phyloP scores from a whole-genome alignment of 148 eudicot genomes.

The Hydrangea macrophylla region DNA sequence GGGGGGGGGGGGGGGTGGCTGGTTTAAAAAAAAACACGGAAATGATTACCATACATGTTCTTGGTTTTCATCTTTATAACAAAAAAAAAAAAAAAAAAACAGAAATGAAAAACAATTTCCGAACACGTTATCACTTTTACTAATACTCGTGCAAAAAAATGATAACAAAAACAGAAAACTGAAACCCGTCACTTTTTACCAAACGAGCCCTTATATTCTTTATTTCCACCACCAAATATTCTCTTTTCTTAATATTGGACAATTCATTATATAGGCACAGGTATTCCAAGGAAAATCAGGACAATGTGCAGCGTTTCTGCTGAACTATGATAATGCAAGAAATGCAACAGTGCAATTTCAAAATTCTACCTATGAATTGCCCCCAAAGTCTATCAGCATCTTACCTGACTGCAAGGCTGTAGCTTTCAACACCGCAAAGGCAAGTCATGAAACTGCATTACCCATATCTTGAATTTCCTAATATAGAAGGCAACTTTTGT shows the following conservation, averaged over 20 bases:
- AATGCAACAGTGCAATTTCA: constrained; percentile 31
- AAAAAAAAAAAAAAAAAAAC: too few relatives aligned
- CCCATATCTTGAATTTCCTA: background rate
- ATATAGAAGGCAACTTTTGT: background rate
- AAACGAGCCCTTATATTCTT: background rate
- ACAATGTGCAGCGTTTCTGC: constrained; percentile 45
- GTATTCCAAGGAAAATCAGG: constrained; percentile 37
- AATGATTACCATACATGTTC: too few relatives aligned
- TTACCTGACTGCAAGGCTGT: constrained; percentile 40
- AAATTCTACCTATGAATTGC: constrained; percentile 38
- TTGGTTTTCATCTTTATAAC: too few relatives aligned
- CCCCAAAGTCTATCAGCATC: constrained; percentile 48
- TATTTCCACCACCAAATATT: background rate
- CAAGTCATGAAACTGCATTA: constrained; percentile 1
- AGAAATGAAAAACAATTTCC: too few relatives aligned
- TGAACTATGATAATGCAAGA: constrained; percentile 33
- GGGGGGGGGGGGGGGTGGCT: too few relatives aligned
- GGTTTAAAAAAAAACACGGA: too few relatives aligned
- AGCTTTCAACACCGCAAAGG: constrained; percentile 41
- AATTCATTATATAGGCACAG: constrained; percentile 48
- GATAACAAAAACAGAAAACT: too few relatives aligned
- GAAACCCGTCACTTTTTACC: background rate
- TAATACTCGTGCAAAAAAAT: too few relatives aligned
- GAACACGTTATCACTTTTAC: too few relatives aligned
- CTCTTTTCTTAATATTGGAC: background rate